Percentiles rank a stretch among this genome's conserved stretches.
Conservation (phyloP, 2,329 filamentous ascomycete species). For the Aspergillus sp. region DNA sequence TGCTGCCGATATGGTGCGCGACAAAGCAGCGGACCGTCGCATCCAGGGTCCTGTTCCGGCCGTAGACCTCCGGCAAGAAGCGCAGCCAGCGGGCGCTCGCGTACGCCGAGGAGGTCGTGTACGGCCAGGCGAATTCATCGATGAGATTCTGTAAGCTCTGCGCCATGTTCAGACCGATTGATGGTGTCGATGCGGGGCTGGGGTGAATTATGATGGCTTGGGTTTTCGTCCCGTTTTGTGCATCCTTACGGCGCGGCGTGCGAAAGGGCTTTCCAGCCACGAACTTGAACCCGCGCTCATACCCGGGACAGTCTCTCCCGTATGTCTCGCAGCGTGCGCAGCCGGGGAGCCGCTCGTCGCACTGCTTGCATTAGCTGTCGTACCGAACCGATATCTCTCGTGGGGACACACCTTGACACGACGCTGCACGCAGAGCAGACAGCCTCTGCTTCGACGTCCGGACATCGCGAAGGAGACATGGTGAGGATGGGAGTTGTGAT, state of each 20-base stretch:
- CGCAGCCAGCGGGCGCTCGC: conserved; percentile 22
- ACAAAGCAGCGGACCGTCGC: conserved; percentile 25
- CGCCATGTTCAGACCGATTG: conserved; percentile 18
- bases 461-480: neutral
- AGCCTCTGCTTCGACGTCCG: conserved; percentile 26
- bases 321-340: conserved; percentile 35
- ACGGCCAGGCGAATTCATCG: conserved; percentile 22
- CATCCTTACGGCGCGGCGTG: conserved; percentile 11
- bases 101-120: conserved; percentile 15
- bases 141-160: conserved; percentile 22
- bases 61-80: conserved; percentile 25
- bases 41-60: conserved; percentile 23
- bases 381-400: no score
- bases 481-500: neutral
- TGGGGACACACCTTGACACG: conserved; percentile 23
- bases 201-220: neutral
- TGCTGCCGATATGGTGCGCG: conserved; percentile 25
- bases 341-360: conserved; percentile 31
- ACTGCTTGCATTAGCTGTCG: conserved; percentile 18
- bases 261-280: conserved; percentile 31
- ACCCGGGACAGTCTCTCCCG: conserved; percentile 33
- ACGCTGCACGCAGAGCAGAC: conserved; percentile 26
- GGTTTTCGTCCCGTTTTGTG: neutral
- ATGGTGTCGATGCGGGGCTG: conserved; percentile 3
- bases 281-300: conserved; percentile 34